Conservation (phyloP, 768 basidiomycete species). For the Kwoniella mangroviensis region DNA sequence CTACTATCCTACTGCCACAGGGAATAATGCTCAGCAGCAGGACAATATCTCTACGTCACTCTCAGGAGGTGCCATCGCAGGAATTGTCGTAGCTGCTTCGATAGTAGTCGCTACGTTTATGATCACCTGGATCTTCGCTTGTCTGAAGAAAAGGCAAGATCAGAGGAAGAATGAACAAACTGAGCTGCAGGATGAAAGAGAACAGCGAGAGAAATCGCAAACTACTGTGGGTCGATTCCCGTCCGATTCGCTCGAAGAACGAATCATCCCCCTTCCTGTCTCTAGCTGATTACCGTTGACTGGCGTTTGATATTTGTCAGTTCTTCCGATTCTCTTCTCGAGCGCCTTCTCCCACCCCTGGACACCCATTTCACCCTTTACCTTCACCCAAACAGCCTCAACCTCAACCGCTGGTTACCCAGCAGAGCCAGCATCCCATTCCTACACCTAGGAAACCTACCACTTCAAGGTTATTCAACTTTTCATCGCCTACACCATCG, state of each 20-base stretch:
- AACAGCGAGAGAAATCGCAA: constrained; percentile 3
- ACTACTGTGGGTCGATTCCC: constrained; percentile 17
- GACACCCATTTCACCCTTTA: constrained; percentile 13
- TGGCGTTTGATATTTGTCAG: neutral
- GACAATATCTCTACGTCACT: neutral
- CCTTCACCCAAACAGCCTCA: constrained; percentile 4
- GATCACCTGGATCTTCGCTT: constrained; percentile 3
- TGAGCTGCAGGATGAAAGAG: neutral
- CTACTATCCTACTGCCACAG: constrained; percentile 9
- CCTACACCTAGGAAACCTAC: neutral
- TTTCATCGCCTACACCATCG: constrained; percentile 9
- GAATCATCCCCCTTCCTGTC: too few species aligned
- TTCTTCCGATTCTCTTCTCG: constrained; percentile 19
- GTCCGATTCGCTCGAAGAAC: too few species aligned
- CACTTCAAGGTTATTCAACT: constrained; percentile 5
- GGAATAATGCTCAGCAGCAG: neutral
- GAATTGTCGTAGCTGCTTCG: constrained; percentile 4
- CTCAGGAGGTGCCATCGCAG: constrained; percentile 13
- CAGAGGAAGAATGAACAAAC: neutral
- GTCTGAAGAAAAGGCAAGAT: constrained; percentile 6
- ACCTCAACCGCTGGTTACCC: neutral
- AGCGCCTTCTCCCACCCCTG: neutral
- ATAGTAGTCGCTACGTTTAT: neutral
- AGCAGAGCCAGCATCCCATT: constrained; percentile 8
- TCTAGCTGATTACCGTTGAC: too few species aligned